Conservation (phyloP, 345 rosid species). For the Nephelium lappaceum region DNA sequence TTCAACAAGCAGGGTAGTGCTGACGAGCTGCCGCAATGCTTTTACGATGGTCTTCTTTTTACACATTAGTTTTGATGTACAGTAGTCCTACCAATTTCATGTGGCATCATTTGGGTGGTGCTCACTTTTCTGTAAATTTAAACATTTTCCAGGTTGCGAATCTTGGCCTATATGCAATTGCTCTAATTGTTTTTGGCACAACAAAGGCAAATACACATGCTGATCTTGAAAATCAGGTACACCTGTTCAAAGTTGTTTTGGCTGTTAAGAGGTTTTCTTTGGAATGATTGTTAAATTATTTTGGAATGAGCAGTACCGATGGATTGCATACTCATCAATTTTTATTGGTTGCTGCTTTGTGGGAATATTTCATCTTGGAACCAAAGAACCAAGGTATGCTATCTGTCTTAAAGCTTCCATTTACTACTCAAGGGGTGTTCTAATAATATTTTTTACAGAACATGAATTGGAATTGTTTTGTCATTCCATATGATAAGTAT, state of each 20-base stretch:
- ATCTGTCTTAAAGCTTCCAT: slow-evolving; percentile 9
- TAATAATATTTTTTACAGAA: background rate
- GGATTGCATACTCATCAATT: slow-evolving; percentile 88
- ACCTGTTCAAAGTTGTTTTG: slow-evolving; percentile 13
- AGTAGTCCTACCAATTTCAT: slow-evolving; percentile 16
- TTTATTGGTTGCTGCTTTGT: slow-evolving; percentile 84
- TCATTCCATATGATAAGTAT: background rate
- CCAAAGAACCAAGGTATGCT: slow-evolving; percentile 82
- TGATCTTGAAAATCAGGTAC: slow-evolving; percentile 80
- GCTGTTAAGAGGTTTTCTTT: slow-evolving; percentile 2
- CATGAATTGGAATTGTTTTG: background rate
- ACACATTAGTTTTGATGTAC: slow-evolving; percentile 14
- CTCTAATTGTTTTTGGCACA: slow-evolving; percentile 63
- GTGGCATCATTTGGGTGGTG: slow-evolving; percentile 7
- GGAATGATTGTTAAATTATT: slow-evolving; percentile 22
- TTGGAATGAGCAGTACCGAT: slow-evolving; percentile 65
- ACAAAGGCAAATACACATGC: slow-evolving; percentile 50
- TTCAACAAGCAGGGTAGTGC: slow-evolving; percentile 83
- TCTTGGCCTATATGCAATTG: slow-evolving; percentile 81
- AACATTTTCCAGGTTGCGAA: slow-evolving; percentile 72
- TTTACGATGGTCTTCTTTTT: slow-evolving; percentile 76
- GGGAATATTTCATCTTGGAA: slow-evolving; percentile 73
- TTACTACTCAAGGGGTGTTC: slow-evolving; percentile 11
- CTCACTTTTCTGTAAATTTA: slow-evolving; percentile 7
- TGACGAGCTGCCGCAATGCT: slow-evolving; percentile 94